Percentiles rank a stretch among this genome's conserved stretches.
Evolutionary conservation across 2,329 filamentous ascomycete genomes (phyloP).

Genomic region (Periglandula ipomoeae): DNA sequence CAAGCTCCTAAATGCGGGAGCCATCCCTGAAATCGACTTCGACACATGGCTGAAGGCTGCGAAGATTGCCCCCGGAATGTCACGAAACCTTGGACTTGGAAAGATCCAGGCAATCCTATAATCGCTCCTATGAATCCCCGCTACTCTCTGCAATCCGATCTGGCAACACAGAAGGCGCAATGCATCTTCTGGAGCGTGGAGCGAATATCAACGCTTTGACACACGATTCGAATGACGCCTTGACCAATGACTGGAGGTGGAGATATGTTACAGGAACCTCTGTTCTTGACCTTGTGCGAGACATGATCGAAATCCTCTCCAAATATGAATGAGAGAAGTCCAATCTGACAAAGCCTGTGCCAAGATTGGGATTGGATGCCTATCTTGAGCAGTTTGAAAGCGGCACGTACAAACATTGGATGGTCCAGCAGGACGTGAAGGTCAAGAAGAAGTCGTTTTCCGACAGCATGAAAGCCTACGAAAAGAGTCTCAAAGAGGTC

Average conservation of each 20-base stretch:
- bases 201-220: conserved; percentile 57
- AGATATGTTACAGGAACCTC: conserved; percentile 32
- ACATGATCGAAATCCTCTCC: conserved; percentile 40
- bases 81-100: conserved; percentile 30
- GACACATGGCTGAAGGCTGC: conserved; percentile 54
- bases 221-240: conserved; percentile 23
- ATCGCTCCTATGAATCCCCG: conserved; percentile 48
- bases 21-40: conserved; percentile 49
- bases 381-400: conserved; percentile 42
- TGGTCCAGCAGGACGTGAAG: conserved; percentile 31
- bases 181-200: conserved; percentile 52
- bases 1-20: conserved; percentile 56
- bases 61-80: conserved; percentile 32
- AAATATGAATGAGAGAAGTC: conserved; percentile 26
- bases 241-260: conserved; percentile 23
- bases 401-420: conserved; percentile 53
- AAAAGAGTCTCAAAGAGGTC: conserved; percentile 14
- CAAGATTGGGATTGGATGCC: conserved; percentile 32
- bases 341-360: conserved; percentile 1
- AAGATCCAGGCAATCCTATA: conserved; percentile 39
- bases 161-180: conserved; percentile 35
- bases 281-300: conserved; percentile 51
- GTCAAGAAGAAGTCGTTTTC: conserved; percentile 22
- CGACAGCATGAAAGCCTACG: conserved; percentile 19
- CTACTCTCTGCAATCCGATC: conserved; percentile 49